phyloP scores from a whole-genome alignment of 352 stramenopile species.

The Pythium apleroticum region DNA sequence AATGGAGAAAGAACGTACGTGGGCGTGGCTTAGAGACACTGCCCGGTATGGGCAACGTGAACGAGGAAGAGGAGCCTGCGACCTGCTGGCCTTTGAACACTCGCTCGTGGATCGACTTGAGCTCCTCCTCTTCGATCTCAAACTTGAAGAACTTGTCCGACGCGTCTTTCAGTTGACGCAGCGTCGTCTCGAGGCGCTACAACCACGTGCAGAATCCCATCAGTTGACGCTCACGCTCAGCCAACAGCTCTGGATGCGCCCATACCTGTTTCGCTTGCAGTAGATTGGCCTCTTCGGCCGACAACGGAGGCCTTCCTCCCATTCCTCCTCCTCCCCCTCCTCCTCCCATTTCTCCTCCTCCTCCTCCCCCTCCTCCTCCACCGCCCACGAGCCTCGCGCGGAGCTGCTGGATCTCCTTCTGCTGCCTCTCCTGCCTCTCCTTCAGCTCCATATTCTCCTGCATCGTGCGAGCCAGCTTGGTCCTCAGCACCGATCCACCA shows the following conservation, averaged over 20 bases:
- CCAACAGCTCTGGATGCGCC: neutral
- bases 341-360: neutral
- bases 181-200: conserved; percentile 63
- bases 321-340: neutral
- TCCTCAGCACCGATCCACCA: conserved; percentile 23
- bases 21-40: conserved; percentile 31
- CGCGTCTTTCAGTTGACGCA: conserved; percentile 72
- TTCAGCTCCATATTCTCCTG: conserved; percentile 71
- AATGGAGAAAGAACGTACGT: conserved; percentile 25
- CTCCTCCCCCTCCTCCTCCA: neutral
- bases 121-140: conserved; percentile 93
- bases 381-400: conserved; percentile 25
- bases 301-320: neutral
- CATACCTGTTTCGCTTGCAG: conserved; percentile 37
- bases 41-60: neutral
- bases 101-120: conserved; percentile 66
- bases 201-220: neutral
- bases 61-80: neutral
- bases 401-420: conserved; percentile 58
- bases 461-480: conserved; percentile 45
- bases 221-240: neutral
- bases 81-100: conserved; percentile 42
- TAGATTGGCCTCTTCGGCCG: conserved; percentile 21
- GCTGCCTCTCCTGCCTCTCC: conserved; percentile 51
- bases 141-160: conserved; percentile 91